Base-by-base conservation (phyloP, 1,284 basidiomycete genomes). In the Ustilago tritici region DNA sequence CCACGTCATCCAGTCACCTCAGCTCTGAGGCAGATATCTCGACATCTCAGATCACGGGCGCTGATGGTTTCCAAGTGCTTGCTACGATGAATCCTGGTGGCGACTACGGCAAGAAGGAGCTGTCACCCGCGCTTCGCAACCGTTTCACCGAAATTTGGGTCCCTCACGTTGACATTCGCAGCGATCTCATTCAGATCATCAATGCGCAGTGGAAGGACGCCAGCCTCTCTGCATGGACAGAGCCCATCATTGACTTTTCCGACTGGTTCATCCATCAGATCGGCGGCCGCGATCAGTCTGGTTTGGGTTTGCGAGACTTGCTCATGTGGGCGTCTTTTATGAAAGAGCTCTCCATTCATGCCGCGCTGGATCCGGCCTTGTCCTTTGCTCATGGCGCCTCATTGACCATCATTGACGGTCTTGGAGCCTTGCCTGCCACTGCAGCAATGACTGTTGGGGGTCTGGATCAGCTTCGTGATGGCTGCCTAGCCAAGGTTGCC, bases 121-220 rank as follows among this genome's bases (percentile, higher is more conserved):
- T 99, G 4, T 98, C 95, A 0, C 96, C 96, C 34, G 97, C 97
- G 0, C 89, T 99, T 53, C 91, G 97, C 32, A 99, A 99, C 87
- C 92, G 97, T 15, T 99, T 99, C 88, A 99, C 97, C 11, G 97
- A 99, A 86, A 97, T 99, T 50, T 99, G 95, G 95, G 97, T 99
- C 0, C 96, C 97, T 3, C 89, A 92, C 14, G 90, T 99, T 46
- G 91, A 94, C 67, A 89, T 92, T 70, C 89, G 91, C 34, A 85
- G 85, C 6, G 97, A 99, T 85, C 88, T 97, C 31, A 88, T 91
- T 64, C 89, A 93, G 80, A 98, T 99, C 79, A 89, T 98, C 59
- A 87, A 89, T 17, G 90, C 89, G 61, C 89, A 91, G 17, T 97
- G 95, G 93, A 88, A 88, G 57, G 86, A 90, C 66, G 88, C 90